These are phyloP conservation scores for Fusarium sp. DNA, from an alignment of 2,329 filamentous ascomycete genomes.

Conservation along the genomic window DNA sequence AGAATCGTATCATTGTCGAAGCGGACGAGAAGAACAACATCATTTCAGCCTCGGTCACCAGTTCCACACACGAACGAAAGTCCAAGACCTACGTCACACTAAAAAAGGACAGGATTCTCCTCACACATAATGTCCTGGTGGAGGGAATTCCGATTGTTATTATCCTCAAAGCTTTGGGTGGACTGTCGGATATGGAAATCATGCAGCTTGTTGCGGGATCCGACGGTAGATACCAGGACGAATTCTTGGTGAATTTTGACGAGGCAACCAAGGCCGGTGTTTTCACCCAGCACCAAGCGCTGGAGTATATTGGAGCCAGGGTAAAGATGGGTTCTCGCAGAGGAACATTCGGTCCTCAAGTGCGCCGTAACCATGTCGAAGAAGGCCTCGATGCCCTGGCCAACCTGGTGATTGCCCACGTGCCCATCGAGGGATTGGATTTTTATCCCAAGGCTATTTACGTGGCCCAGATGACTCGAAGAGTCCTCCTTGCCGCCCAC, in stretches of 20 bases:
- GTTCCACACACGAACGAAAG: constrained; percentile 97
- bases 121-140: constrained; percentile 92
- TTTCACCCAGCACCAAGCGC: constrained; percentile 92
- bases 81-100: constrained; percentile 96
- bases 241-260: constrained; percentile 95
- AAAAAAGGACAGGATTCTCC: constrained; percentile 91
- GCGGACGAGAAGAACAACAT: constrained; percentile 91
- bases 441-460: constrained; percentile 98
- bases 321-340: constrained; percentile 87
- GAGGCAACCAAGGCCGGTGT: constrained; percentile 87
- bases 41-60: constrained; percentile 95
- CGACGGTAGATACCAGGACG: constrained; percentile 91
- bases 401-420: constrained; percentile 93
- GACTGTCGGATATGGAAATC: constrained; percentile 95
- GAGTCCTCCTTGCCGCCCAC: constrained; percentile 93
- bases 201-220: constrained; percentile 89
- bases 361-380: constrained; percentile 84
- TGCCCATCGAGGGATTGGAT: constrained; percentile 90
- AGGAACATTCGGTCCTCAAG: constrained; percentile 65
- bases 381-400: constrained; percentile 94
- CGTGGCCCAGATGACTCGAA: constrained; percentile 96
- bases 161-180: constrained; percentile 90
- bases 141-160: constrained; percentile 97
- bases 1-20: constrained; percentile 98
- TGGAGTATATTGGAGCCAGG: constrained; percentile 89